Evolutionary conservation across 176 grass and related monocot genomes (phyloP).

Genomic region (Oryza glaberrima): DNA sequence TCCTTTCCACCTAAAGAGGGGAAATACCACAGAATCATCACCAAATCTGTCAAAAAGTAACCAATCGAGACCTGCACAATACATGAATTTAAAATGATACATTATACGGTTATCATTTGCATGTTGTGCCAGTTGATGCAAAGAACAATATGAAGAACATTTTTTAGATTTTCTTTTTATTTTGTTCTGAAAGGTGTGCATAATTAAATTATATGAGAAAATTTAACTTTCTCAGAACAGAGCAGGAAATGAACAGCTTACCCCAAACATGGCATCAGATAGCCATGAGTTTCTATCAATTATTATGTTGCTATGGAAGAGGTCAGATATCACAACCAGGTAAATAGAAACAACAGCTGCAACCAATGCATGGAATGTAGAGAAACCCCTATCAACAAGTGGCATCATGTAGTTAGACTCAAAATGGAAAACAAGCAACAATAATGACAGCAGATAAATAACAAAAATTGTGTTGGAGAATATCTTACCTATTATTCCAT

Average conservation of each 20-base stretch:
- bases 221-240: not conserved
- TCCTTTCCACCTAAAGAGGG: conserved; percentile 89
- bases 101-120: not conserved
- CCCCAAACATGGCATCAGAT: conserved; percentile 66
- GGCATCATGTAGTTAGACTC: conserved; percentile 8
- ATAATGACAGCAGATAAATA: not conserved
- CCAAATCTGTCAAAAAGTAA: conserved; percentile 80
- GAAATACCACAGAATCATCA: conserved; percentile 69
- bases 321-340: conserved; percentile 63
- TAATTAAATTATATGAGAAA: not conserved
- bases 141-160: not conserved
- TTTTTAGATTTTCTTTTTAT: not conserved
- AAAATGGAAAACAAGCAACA: not conserved
- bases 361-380: conserved; percentile 75
- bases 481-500: conserved; percentile 69
- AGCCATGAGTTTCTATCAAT: conserved; percentile 64
- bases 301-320: conserved; percentile 52
- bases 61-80: conserved; percentile 64
- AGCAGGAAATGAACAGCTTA: conserved; percentile 27
- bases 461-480: not conserved
- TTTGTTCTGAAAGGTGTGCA: conserved; percentile 11
- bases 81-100: not conserved
- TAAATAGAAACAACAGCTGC: conserved; percentile 62
- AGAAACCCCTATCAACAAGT: conserved; percentile 56
- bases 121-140: not conserved